Evolutionary conservation across 768 basidiomycete species (phyloP).

Genomic region (Hortiboletus flavorubellus): DNA sequence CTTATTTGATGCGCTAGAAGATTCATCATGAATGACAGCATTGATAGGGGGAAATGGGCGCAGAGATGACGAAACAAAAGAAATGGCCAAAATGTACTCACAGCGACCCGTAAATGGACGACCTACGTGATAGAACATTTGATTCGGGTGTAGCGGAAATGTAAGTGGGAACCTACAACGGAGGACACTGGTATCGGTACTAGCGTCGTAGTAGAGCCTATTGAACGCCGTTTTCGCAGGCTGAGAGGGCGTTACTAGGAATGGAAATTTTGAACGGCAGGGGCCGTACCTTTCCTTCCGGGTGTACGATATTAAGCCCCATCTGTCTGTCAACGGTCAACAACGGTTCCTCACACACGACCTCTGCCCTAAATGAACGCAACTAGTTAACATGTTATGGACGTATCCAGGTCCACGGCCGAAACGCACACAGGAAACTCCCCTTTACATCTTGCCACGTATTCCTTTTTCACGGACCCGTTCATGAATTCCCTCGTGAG

Average conservation of each 20-base stretch:
- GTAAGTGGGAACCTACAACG: conserved; percentile 51
- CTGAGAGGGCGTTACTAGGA: conserved; percentile 36
- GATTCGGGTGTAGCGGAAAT: background rate
- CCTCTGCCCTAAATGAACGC: conserved; percentile 54
- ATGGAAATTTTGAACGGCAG: background rate
- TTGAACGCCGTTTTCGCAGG: conserved; percentile 87
- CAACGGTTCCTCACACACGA: conserved; percentile 82
- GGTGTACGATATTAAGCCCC: conserved; percentile 94
- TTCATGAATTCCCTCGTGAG: conserved; percentile 80
- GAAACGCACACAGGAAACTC: conserved; percentile 78
- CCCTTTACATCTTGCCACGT: conserved; percentile 84
- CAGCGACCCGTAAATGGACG: conserved; percentile 90
- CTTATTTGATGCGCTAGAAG: conserved; percentile 89
- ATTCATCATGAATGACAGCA: conserved; percentile 2
- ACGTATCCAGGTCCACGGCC: background rate
- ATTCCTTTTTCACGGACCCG: conserved; percentile 85
- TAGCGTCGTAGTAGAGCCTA: conserved; percentile 73
- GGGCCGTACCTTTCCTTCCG: conserved; percentile 78
- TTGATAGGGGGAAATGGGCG: background rate
- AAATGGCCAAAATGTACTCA: conserved; percentile 38
- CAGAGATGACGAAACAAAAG: background rate
- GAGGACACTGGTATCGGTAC: conserved; percentile 81
- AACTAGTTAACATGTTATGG: background rate
- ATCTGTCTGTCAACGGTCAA: conserved; percentile 94
- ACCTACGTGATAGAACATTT: conserved; percentile 42